Base-by-base conservation (phyloP, 2,329 filamentous ascomycete genomes). In the Microcyclospora pomicola region DNA sequence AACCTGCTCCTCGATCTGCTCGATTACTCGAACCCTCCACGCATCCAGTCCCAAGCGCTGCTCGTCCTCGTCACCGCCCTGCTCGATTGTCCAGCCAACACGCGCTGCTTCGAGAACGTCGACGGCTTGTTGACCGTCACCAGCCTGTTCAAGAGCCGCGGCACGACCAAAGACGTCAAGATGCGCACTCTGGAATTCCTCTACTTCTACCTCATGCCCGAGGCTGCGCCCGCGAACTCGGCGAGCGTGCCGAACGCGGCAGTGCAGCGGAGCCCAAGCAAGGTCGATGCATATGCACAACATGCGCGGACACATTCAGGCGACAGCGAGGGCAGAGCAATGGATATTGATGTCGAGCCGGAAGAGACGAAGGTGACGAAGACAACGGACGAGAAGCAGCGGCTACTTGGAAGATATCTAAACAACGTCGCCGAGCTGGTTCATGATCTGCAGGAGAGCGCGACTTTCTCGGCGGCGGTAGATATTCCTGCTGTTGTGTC, bases 201-300 rank as follows among this genome's bases (percentile, higher is more conserved):
- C 36, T 96, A 96, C 68, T 96, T 96, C 62, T 98, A 96, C 61
- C 78, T 98, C 50, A 94, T 96, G 80, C 87, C 88, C 36, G 91
- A 98, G 63, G 75, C 74, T 0, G 35, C 41, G 2, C 51, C 49
- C 7, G 29, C 40, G 11, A 39, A 41, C 7, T 45, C 42, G n/a
- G 40, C 39, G 9, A 51, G 45, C 14, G 49, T 49, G 24, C 51
- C 50, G 2, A 52, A 53, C 30, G 45, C 51, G 5, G 46, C 43
- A 3, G 35, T 52, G 35, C 48, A 51, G 41, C 40, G 49, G 37
- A 44, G 35, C 27, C 40, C 44, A n/a, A 49, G 48, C 34, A 54
- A 54, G 41, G 36, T 42, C n/a, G 36, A 41, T 33, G 41, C 38
- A 11, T 31, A 43, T 24, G 47, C 44, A 4, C 47, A 42, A 3